These are phyloP conservation scores for Tuber aestivum DNA, from an alignment of 495 filamentous ascomycete genomes.

Conservation along the genomic window DNA sequence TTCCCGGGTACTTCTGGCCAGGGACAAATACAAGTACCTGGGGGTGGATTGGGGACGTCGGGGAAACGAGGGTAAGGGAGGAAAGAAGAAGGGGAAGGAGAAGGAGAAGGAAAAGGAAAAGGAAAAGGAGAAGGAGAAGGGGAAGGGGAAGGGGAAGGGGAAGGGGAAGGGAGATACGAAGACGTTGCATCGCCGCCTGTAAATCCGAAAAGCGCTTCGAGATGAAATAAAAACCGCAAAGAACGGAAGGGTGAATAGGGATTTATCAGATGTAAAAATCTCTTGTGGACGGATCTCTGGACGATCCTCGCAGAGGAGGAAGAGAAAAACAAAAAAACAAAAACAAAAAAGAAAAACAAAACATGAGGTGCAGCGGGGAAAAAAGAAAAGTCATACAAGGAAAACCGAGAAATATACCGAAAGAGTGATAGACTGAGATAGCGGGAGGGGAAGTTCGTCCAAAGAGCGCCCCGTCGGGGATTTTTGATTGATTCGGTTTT, in stretches of 20 bases:
- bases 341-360: not conserved
- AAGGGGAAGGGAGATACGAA: not conserved
- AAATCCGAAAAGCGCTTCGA: not conserved
- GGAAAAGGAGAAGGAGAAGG: too few species aligned
- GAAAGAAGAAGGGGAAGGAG: not conserved
- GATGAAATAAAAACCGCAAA: not conserved
- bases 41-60: not conserved
- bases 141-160: too few species aligned
- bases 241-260: not conserved
- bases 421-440: not conserved
- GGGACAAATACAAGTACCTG: not conserved
- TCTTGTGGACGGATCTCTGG: not conserved
- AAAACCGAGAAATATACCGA: not conserved
- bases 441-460: slow-evolving; percentile 24
- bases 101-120: too few species aligned
- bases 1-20: not conserved
- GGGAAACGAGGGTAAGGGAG: not conserved
- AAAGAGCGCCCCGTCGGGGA: slow-evolving; percentile 34
- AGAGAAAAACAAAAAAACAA: too few species aligned
- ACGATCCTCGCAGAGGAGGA: not conserved
- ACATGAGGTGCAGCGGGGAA: not conserved
- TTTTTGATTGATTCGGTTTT: slow-evolving; percentile 26
- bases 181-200: not conserved
- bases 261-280: not conserved
- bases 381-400: not conserved